Percentiles rank a stretch among this genome's conserved stretches.
These are phyloP conservation scores for Populus ilicifolia DNA, from an alignment of 345 rosid genomes.

Conservation along the genomic window DNA sequence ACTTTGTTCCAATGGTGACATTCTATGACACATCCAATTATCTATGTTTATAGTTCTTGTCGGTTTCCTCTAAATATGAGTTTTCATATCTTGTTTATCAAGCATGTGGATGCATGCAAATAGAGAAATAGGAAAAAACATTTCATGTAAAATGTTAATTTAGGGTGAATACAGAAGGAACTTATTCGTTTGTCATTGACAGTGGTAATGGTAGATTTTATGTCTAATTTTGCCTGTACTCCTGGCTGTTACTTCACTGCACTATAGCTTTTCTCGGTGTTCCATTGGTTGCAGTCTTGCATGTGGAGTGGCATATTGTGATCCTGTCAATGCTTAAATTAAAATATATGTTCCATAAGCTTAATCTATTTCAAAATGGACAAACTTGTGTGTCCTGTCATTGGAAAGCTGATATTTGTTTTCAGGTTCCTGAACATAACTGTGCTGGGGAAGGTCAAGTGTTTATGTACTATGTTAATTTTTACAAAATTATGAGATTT, in stretches of 20 bases:
- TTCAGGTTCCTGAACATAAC: neutral
- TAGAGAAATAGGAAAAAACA: neutral
- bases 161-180: neutral
- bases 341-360: neutral
- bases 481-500: neutral
- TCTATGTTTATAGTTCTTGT: neutral
- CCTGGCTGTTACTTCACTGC: neutral
- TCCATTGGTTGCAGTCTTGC: no score
- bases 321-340: neutral
- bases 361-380: no score
- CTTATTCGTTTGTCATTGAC: neutral
- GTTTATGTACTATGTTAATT: neutral
- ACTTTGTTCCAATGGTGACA: slow-evolving; percentile 58
- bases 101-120: neutral
- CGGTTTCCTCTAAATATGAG: neutral
- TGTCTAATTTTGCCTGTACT: neutral
- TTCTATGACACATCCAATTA: neutral
- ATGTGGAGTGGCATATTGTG: no score
- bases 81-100: neutral
- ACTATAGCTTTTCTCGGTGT: neutral
- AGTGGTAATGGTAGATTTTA: neutral
- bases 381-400: neutral
- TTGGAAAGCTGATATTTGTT: neutral
- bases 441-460: neutral
- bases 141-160: neutral